Conservation (phyloP, 2,329 filamentous ascomycete species). For the Coniella vitis region DNA sequence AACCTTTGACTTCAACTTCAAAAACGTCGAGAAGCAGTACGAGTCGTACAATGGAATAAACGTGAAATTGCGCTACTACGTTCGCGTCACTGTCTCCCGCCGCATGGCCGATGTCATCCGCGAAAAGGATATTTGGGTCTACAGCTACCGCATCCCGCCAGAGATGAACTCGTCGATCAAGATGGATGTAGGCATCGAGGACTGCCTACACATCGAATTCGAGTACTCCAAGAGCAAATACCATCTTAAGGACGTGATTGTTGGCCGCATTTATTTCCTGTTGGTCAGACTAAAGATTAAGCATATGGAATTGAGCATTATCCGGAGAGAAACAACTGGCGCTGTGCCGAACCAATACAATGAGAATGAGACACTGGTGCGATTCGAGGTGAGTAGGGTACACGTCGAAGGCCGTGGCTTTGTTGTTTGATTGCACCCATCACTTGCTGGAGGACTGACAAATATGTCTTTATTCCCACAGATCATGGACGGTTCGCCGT, state of each 20-base stretch:
- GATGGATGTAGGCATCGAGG: slow-evolving; percentile 99
- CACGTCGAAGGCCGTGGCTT: background rate
- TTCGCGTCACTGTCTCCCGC: slow-evolving; percentile 90
- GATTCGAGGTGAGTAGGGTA: slow-evolving; percentile 73
- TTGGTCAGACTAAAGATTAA: slow-evolving; percentile 98
- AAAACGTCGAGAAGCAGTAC: slow-evolving; percentile 99
- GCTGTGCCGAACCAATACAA: slow-evolving; percentile 98
- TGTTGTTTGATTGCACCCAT: background rate
- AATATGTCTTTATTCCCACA: slow-evolving; percentile 26
- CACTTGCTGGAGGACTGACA: background rate
- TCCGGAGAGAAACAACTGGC: slow-evolving; percentile 91
- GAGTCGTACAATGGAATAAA: slow-evolving; percentile 99
- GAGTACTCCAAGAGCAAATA: slow-evolving; percentile 99
- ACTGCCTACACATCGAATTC: slow-evolving; percentile 98
- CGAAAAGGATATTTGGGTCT: slow-evolving; percentile 99
- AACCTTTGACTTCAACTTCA: slow-evolving; percentile 99
- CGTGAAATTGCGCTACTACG: slow-evolving; percentile 96
- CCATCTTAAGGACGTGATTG: slow-evolving; percentile 97
- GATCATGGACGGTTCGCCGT: slow-evolving; percentile 99
- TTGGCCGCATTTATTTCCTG: slow-evolving; percentile 96
- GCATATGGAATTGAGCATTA: slow-evolving; percentile 99
- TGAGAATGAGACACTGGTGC: slow-evolving; percentile 94
- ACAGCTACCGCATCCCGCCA: slow-evolving; percentile 94
- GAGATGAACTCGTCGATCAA: slow-evolving; percentile 99
- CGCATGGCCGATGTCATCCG: slow-evolving; percentile 97